Base-by-base conservation (phyloP, 2,329 filamentous ascomycete genomes). In the Aureobasidium leucospermi region DNA sequence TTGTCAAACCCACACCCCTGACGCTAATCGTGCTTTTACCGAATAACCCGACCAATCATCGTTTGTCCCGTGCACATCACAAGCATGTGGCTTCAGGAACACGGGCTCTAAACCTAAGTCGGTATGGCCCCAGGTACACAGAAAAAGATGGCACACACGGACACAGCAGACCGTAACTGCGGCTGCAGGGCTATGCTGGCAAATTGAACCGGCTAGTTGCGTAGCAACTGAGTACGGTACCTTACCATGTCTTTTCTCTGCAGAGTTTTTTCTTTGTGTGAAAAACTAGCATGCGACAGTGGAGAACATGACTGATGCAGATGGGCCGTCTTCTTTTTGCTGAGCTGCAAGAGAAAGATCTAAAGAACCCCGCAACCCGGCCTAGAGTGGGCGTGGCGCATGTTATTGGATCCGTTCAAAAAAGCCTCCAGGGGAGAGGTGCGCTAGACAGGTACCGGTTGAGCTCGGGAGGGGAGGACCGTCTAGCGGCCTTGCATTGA, bases 381-480 rank as follows among this genome's bases (percentile, higher is more conserved):
- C 48, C 41, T 41, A 39, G 46, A 31, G 34, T 3, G 31, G 46
- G 19, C 6, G 46, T 59, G 56, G 56, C 56, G 47, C 31, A 29
- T 51, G 56, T 51, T 59, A 59, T 59, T 59, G 56, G 56, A 28
- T 39, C 7, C 19, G 10, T 23, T 34, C 15, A 6, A 42, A 38
- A 39, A 49, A 51, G 41, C 29, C 28, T 43, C 56, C 45, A 59
- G 55, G 43, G 36, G 42, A 48, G 49, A 34, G 46, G 23, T 28
- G 41, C 58, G 47, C 58, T 59, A 59, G 41, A 31, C 46, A 41
- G 58, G 43, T 51, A 51, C 43, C 19, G 45, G 56, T 59, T 59
- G 56, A 49, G 57, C n/a, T 43, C 46, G 57, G 45, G 45, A 59
- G 38, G 34, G 39, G 47, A 52, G 58, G 41, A 59, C 47, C 47